Percentiles rank a stretch among this genome's conserved stretches.
Evolutionary conservation across 495 filamentous ascomycete genomes (phyloP).

Genomic region (Neurospora pannonica): DNA sequence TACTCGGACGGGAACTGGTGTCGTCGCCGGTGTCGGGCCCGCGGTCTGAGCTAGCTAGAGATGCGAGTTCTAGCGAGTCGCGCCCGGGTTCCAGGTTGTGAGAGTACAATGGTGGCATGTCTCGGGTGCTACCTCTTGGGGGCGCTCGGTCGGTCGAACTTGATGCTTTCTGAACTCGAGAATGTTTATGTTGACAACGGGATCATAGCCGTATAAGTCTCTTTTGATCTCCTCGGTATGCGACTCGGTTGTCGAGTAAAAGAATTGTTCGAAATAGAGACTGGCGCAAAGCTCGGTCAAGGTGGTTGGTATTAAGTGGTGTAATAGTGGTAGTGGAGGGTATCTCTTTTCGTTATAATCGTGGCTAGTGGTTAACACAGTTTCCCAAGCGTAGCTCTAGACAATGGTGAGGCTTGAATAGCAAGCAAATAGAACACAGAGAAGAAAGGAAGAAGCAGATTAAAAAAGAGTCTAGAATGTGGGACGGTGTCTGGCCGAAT

Average conservation of each 20-base stretch:
- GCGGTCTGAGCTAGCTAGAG: constrained; percentile 73
- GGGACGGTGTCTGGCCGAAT: background rate
- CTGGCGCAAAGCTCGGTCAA: background rate
- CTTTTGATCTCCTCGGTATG: background rate
- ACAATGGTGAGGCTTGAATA: background rate
- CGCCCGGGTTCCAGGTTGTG: constrained; percentile 46
- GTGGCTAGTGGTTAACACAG: background rate
- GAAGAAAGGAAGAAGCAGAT: background rate
- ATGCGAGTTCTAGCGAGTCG: constrained; percentile 94
- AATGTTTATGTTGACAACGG: background rate
- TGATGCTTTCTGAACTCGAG: background rate
- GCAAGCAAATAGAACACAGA: background rate
- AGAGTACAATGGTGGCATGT: constrained; percentile 37
- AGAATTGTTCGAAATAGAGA: background rate
- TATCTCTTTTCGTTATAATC: background rate
- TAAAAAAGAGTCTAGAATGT: background rate
- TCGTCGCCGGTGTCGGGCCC: constrained; percentile 53
- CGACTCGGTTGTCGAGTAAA: background rate
- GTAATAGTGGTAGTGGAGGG: background rate
- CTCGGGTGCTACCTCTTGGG: background rate
- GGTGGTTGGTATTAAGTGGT: background rate
- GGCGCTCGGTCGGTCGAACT: background rate
- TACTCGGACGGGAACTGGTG: constrained; percentile 61
- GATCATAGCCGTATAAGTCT: background rate
- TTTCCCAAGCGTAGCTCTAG: background rate